Evolutionary conservation across 345 rosid genomes (phyloP), one percentile per base, ranked within the genome.

Genomic region (Garcia nutans): DNA sequence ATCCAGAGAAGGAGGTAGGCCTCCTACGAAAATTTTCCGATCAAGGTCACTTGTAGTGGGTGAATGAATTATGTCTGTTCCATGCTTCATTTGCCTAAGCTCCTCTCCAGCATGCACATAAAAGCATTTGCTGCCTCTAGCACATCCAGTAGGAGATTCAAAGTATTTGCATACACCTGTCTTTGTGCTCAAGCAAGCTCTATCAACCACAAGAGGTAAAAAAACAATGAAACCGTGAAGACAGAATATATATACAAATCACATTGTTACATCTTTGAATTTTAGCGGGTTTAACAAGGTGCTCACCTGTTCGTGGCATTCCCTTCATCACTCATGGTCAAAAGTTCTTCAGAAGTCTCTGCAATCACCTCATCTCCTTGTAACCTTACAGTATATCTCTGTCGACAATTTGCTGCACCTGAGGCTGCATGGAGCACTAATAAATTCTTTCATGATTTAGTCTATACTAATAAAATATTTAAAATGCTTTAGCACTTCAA

Each of bases 21-120:
- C 91, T 11, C 89, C 89, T 0, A 89, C 87, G 73, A 89, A 89
- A 70, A 89, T 65, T 75, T 77, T 87, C 49, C 86, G 74, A 56
- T 74, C 84, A 28, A 66, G 71, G 47, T 70, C 79, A 71, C 57
- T 44, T 57, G 69, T 24, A 11, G 42, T 23, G 33, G 78, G 47
- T 37, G 78, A 82, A 70, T 74, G 80, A 60, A 52, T 56, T 15
- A 37, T 19, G 45, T 70, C 70, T 67, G 45, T 73, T 83, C 79
- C 80, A 23, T 50, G 81, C 56, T 83, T 88, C 47, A 45, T 33
- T 77, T 72, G 81, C 80, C 33, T 76, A 60, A 70, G 84, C 73
- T 84, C 87, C 80, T 84, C 86, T 65, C 80, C 74, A 67, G 82
- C 83, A 72, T 88, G 89, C 11, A 75, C 84, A 73, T 76, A 87